Evolutionary conservation across 345 rosid genomes (phyloP).

Genomic region (Sisymbrium altissimum): DNA sequence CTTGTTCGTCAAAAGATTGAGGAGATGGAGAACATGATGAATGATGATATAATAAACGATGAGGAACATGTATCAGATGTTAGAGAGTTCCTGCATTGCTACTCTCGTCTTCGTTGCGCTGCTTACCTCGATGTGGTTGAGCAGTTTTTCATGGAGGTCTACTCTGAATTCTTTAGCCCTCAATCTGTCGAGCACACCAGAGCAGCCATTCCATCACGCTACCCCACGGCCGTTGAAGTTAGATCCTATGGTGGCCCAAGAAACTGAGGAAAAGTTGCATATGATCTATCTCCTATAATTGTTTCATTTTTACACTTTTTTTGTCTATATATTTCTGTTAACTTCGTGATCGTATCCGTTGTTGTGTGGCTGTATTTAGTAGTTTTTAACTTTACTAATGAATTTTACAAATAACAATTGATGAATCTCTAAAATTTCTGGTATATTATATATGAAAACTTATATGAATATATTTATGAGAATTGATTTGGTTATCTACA

Average conservation of each 20-base stretch:
- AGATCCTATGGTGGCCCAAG: constrained; percentile 1
- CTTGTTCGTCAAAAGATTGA: constrained; percentile 49
- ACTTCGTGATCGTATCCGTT: neutral
- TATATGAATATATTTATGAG: too few relatives aligned
- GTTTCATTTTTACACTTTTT: neutral
- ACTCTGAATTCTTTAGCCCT: constrained; percentile 40
- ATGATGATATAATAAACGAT: constrained; percentile 35
- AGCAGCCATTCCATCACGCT: neutral
- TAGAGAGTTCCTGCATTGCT: constrained; percentile 71
- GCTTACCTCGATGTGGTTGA: constrained; percentile 69
- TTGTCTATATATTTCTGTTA: neutral
- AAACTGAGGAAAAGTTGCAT: neutral
- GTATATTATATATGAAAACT: too few relatives aligned
- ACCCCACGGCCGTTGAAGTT: neutral
- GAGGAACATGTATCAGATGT: constrained; percentile 63
- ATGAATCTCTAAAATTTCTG: too few relatives aligned
- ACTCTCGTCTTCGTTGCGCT: constrained; percentile 71
- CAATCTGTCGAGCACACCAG: neutral
- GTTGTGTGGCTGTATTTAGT: neutral
- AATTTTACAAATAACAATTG: neutral
- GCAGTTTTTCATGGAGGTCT: constrained; percentile 65
- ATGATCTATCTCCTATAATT: neutral
- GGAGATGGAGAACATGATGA: constrained; percentile 65
- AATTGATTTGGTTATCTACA: too few relatives aligned
- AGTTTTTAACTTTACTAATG: neutral